These are phyloP conservation scores for Auriscalpium vulgare DNA, from an alignment of 768 basidiomycete genomes.

Conservation along the genomic window DNA sequence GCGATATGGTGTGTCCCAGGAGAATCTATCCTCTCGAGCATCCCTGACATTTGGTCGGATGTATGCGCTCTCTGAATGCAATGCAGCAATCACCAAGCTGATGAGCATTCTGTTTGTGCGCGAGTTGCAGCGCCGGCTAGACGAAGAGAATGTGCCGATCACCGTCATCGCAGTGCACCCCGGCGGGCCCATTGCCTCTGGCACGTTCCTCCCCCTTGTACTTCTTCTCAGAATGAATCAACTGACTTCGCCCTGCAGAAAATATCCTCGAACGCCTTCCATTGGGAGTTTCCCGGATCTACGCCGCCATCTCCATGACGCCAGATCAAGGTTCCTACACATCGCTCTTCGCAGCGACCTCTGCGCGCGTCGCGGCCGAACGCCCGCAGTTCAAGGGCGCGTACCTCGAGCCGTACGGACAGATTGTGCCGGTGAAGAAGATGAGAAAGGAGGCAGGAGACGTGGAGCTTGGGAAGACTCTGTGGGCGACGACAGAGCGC, in stretches of 20 bases:
- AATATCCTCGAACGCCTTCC: not conserved
- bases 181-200: not conserved
- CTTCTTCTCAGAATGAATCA: not conserved
- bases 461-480: not conserved
- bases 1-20: not conserved
- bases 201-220: not conserved
- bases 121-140: not conserved
- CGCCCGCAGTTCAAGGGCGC: not conserved
- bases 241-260: not conserved
- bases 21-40: not conserved
- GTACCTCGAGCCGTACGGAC: not conserved
- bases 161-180: not conserved
- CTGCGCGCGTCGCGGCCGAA: not conserved
- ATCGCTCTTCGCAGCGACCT: not conserved
- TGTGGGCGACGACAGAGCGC: not conserved
- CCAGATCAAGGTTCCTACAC: not conserved
- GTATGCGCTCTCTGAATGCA: not conserved
- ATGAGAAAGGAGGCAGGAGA: not conserved
- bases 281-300: not conserved
- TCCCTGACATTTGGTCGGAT: not conserved
- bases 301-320: not conserved
- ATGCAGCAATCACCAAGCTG: not conserved
- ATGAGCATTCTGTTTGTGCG: not conserved
- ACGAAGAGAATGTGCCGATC: not conserved
- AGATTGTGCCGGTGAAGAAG: not conserved